Evolutionary conservation across 768 basidiomycete species (phyloP).

Genomic region (Fibroporia radiculosa): DNA sequence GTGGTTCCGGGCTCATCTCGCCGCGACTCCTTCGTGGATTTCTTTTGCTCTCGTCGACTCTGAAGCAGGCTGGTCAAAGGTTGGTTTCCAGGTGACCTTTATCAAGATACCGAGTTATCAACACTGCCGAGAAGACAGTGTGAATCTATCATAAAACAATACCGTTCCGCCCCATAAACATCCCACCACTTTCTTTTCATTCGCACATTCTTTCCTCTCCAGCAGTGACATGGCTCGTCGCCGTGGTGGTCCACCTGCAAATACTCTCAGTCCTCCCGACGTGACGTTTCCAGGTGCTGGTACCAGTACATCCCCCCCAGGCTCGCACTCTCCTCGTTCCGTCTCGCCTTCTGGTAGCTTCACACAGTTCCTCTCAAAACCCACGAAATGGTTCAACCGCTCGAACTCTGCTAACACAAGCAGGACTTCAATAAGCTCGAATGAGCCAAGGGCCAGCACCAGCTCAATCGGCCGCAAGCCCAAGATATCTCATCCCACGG

Average conservation of each 20-base stretch:
- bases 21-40: no score
- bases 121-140: no score
- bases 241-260: constrained; percentile 32
- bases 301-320: constrained; percentile 18
- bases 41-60: no score
- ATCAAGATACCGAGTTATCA: no score
- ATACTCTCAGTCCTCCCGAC: constrained; percentile 20
- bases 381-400: constrained; percentile 66
- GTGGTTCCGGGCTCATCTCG: no score
- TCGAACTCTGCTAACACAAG: constrained; percentile 44
- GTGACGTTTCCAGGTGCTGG: constrained; percentile 7
- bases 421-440: constrained; percentile 22
- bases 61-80: no score
- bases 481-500: constrained; percentile 81
- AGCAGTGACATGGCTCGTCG: constrained; percentile 39
- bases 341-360: constrained; percentile 59
- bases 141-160: not conserved
- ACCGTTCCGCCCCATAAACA: not conserved
- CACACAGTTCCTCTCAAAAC: constrained; percentile 56
- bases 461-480: constrained; percentile 47
- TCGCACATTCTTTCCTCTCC: constrained; percentile 4
- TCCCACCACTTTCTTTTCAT: constrained; percentile 3
- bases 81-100: no score
- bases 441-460: constrained; percentile 42
- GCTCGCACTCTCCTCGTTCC: constrained; percentile 46